Evolutionary conservation across 768 basidiomycete genomes (phyloP), one percentile per base, ranked within the genome.

Genomic region (Auricularia sp.): DNA sequence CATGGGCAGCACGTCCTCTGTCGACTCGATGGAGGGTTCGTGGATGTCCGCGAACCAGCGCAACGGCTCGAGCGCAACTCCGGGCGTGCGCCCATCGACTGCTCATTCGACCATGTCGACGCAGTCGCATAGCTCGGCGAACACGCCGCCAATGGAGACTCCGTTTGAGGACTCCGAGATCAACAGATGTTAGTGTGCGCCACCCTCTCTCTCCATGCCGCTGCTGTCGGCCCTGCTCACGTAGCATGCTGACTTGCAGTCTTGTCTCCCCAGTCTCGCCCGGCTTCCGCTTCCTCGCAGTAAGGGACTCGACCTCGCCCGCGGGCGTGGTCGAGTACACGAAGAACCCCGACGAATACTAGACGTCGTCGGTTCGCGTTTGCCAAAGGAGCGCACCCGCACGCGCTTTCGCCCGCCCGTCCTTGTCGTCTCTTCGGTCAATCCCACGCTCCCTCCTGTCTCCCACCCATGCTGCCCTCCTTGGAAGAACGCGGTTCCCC

Each of bases 51-150:
- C 12, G 3, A 42, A 29, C 39, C 53, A 42, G 34, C 34, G 43
- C 58, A 36, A 56, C 56, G 47, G 64, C 16, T 23, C 59, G 12
- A 56, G 39, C 14, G 54, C 54, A 14, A 63, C 62, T 16, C 23
- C 61, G 10, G 79, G 77, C 69, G 79, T 82, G 64, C 83, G 90
- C 62, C 90, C 90, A 36, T 90, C 88, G 69, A 90, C 87, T 35
- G 85, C 87, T 53, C 84, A 89, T 18, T 90, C 88, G 62, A 87
- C 87, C 23, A 85, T 91, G 67, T 87, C 85, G 23, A 88, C 85
- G 33, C 87, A 87, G 23, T 87, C 86, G 39, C 87, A 88, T 69
- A 85, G 87, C 3, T 88, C 86, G 36, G 90, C 90, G 62, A 89
- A 90, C 72, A 92, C 90, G 34, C 87, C 87, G 39, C 90, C 64